A percentile compares a stretch with the other conserved stretches of the same genome.
phyloP scores from a whole-genome alignment of 2,329 filamentous ascomycete genomes.

The Macrophomina tecta region DNA sequence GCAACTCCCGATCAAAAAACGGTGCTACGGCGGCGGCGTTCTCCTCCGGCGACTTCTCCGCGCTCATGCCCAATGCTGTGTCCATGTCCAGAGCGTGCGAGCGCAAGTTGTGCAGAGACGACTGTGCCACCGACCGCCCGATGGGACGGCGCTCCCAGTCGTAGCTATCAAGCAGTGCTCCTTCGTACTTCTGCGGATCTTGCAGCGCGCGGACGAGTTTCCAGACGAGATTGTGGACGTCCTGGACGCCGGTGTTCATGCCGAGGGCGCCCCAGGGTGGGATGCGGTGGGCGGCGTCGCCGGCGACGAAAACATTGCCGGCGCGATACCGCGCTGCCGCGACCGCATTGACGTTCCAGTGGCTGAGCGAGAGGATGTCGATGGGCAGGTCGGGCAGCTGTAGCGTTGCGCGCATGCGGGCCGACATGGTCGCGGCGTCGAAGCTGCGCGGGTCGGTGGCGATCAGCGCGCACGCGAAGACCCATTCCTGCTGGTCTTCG shows the following conservation, averaged over 20 bases:
- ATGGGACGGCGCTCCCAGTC: slow-evolving; percentile 44
- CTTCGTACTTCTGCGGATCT: background rate
- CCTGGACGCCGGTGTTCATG: slow-evolving; percentile 47
- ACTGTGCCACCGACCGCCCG: slow-evolving; percentile 30
- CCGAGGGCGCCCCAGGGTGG: slow-evolving; percentile 47
- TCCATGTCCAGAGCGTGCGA: slow-evolving; percentile 41
- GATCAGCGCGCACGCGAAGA: slow-evolving; percentile 38
- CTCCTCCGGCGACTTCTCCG: slow-evolving; percentile 21
- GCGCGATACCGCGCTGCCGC: slow-evolving; percentile 37
- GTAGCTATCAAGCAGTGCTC: slow-evolving; percentile 39
- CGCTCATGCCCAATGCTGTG: slow-evolving; percentile 39
- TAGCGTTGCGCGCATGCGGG: slow-evolving; percentile 35
- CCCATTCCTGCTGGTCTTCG: slow-evolving; percentile 37
- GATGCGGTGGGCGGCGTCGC: slow-evolving; percentile 47
- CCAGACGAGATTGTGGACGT: slow-evolving; percentile 48
- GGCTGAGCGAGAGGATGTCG: slow-evolving; percentile 40
- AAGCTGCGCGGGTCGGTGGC: slow-evolving; percentile 34
- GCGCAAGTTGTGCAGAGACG: slow-evolving; percentile 40
- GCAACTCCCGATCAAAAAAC: slow-evolving; percentile 36
- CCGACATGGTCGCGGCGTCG: slow-evolving; percentile 26
- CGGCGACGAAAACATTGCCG: slow-evolving; percentile 40
- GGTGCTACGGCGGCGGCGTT: slow-evolving; percentile 36
- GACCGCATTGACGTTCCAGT: slow-evolving; percentile 35
- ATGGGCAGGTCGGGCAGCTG: slow-evolving; percentile 37
- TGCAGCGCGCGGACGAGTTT: slow-evolving; percentile 41